These are phyloP conservation scores for Quercus cerris DNA, from an alignment of 306 rosid genomes.

Conservation along the genomic window DNA sequence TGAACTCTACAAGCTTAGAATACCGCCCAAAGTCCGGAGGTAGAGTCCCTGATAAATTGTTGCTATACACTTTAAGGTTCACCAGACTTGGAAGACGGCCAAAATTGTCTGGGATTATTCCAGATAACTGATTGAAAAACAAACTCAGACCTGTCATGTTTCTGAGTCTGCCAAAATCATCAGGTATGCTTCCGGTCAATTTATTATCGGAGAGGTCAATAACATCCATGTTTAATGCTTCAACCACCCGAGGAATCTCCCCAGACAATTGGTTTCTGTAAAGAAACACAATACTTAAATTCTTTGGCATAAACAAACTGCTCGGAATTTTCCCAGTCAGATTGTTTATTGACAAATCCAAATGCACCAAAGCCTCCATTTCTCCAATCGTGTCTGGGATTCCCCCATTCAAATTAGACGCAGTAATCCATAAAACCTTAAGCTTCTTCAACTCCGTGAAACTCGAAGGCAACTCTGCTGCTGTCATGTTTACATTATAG, in stretches of 20 bases:
- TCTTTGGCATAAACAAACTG: slow-evolving; percentile 42
- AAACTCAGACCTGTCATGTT: slow-evolving; percentile 32
- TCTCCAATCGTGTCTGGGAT: slow-evolving; percentile 54
- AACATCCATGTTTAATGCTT: slow-evolving; percentile 30
- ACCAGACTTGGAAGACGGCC: slow-evolving; percentile 47
- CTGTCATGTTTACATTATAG: slow-evolving; percentile 1
- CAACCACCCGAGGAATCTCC: slow-evolving; percentile 44
- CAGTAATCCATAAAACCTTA: slow-evolving; percentile 28
- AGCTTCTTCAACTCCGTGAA: slow-evolving; percentile 50
- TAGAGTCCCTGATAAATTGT: slow-evolving; percentile 52
- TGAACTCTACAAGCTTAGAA: slow-evolving; percentile 32
- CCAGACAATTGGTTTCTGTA: slow-evolving; percentile 44
- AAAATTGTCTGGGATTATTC: slow-evolving; percentile 49
- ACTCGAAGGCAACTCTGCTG: slow-evolving; percentile 32
- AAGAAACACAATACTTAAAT: slow-evolving; percentile 39
- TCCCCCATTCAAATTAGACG: slow-evolving; percentile 44
- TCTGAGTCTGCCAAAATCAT: slow-evolving; percentile 51
- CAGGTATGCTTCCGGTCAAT: slow-evolving; percentile 53
- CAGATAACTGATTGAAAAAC: slow-evolving; percentile 39
- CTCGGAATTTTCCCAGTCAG: slow-evolving; percentile 53
- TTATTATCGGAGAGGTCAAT: slow-evolving; percentile 43
- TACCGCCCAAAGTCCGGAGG: slow-evolving; percentile 57
- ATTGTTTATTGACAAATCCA: slow-evolving; percentile 35
- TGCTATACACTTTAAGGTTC: slow-evolving; percentile 29
- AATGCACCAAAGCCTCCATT: slow-evolving; percentile 42